Percentiles rank a stretch among this genome's conserved stretches.
Evolutionary conservation across 2,329 filamentous ascomycete species (phyloP).

Genomic region (Epichloe gansuensis): DNA sequence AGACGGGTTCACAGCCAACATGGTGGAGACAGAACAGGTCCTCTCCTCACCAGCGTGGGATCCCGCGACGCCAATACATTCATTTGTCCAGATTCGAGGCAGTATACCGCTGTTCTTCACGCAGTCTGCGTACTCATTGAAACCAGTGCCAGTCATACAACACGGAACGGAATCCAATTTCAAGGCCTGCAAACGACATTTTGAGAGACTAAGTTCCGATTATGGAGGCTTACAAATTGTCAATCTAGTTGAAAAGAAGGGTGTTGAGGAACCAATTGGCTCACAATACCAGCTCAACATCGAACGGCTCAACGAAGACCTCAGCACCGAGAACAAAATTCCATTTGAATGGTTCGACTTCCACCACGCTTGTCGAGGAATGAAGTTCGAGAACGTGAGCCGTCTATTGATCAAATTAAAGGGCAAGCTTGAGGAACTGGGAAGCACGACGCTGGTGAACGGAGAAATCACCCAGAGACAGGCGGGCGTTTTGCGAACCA

Average conservation of each 20-base stretch:
- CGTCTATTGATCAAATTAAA: slow-evolving; percentile 60
- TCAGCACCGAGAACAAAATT: slow-evolving; percentile 27
- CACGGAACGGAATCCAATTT: slow-evolving; percentile 72
- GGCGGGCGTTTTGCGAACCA: slow-evolving; percentile 72
- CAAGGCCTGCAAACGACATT: slow-evolving; percentile 66
- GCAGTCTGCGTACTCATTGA: slow-evolving; percentile 85
- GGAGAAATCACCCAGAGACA: slow-evolving; percentile 39
- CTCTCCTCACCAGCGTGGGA: slow-evolving; percentile 60
- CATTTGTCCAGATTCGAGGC: slow-evolving; percentile 76
- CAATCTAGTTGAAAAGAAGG: slow-evolving; percentile 80
- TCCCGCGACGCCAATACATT: slow-evolving; percentile 51
- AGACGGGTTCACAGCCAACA: slow-evolving; percentile 76
- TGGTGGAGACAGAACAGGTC: slow-evolving; percentile 90
- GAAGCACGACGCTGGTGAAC: slow-evolving; percentile 51
- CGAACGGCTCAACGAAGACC: slow-evolving; percentile 50
- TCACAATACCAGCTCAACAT: slow-evolving; percentile 61
- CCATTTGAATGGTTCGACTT: slow-evolving; percentile 96
- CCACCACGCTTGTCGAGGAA: slow-evolving; percentile 79
- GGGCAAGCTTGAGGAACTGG: slow-evolving; percentile 52
- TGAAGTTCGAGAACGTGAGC: slow-evolving; percentile 95
- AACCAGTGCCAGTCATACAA: slow-evolving; percentile 70
- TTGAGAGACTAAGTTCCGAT: slow-evolving; percentile 50
- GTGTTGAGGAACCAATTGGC: slow-evolving; percentile 68
- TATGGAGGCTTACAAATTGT: slow-evolving; percentile 72
- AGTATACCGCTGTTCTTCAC: slow-evolving; percentile 94